Base-by-base conservation (phyloP, 495 filamentous ascomycete genomes). In the Penicillium canescens region DNA sequence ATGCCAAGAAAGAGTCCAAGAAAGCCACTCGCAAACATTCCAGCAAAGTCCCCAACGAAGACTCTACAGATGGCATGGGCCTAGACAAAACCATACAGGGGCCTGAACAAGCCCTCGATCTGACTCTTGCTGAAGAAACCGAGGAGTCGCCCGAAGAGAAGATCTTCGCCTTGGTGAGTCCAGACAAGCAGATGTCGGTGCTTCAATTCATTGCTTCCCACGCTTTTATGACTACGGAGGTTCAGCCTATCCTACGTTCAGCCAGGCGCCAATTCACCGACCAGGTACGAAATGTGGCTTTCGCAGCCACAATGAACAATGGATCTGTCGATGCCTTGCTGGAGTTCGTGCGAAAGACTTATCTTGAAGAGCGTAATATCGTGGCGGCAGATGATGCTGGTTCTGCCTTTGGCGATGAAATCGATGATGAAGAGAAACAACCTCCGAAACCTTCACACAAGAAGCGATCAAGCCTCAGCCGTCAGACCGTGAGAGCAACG, bases 391-490 rank as follows among this genome's bases (percentile, higher is more conserved):
- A 20, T 14, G 6, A 36, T 37, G 57, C 52, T 2, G 59, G 52
- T 0, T 50, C 51, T 4, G 23, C 47, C 6, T 69, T 68, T 36
- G 69, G 66, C 4, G 52, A 66, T 14, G 62, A 69, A 40, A 49
- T 65, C 18, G 54, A 68, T 6, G 48, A 59, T 12, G 43, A 50
- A 35, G 26, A 38, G 33, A 34, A 52, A 33, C 16, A 18, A 20
- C 20, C n/a, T 7, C 21, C 26, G 13, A 6, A 35, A 8, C 8
- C 5, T 8, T 42, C 23, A n/a, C 28, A 23, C 9, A 35, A 34
- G 43, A 26, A 46, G 36, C 6, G 8, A 31, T 31, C 28, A 7
- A 31, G 6, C 28, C 5, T 31, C 28, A 8, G 28, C 28, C 28
- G 8, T 8, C 28, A 31, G 2, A 31, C 9, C 6, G 6, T 31